Conservation (phyloP, 805 yeast species). For the Brettanomyces anomalus region DNA sequence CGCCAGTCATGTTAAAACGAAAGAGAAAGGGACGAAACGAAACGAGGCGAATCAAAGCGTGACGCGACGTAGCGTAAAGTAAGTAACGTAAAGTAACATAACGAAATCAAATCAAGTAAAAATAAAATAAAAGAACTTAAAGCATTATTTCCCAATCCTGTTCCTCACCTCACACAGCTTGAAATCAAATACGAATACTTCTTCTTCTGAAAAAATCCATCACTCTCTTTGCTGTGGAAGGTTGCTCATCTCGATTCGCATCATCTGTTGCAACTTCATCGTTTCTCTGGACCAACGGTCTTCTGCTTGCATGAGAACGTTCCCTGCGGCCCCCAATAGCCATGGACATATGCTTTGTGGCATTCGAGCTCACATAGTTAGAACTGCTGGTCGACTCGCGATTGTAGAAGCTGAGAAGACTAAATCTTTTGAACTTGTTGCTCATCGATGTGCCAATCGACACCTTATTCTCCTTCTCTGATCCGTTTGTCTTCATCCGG, state of each 20-base stretch:
- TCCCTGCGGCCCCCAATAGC: slow-evolving; percentile 2
- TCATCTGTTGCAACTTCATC: neutral
- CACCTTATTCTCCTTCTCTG: slow-evolving; percentile 18
- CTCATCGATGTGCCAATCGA: slow-evolving; percentile 6
- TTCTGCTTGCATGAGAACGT: neutral
- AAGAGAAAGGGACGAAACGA: neutral
- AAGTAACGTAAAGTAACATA: too few species aligned
- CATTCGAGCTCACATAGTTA: slow-evolving; percentile 7
- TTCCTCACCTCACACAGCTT: too few species aligned
- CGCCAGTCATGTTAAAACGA: neutral
- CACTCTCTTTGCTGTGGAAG: slow-evolving; percentile 69
- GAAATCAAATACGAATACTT: slow-evolving; percentile 32
- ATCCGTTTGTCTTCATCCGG: slow-evolving; percentile 5
- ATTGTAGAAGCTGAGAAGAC: slow-evolving; percentile 25
- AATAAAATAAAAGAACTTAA: too few species aligned
- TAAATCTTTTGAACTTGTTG: slow-evolving; percentile 23
- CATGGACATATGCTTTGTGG: too few species aligned
- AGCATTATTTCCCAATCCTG: too few species aligned
- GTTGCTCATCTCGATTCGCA: slow-evolving; percentile 12
- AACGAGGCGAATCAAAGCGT: neutral
- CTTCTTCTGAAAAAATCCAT: slow-evolving; percentile 74
- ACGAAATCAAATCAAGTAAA: too few species aligned
- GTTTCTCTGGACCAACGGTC: slow-evolving; percentile 1
- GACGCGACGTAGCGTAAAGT: too few species aligned
- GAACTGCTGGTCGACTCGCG: neutral